Conservation (phyloP, 2,329 filamentous ascomycete species). For the Paecilomyces dactylethromorphus region DNA sequence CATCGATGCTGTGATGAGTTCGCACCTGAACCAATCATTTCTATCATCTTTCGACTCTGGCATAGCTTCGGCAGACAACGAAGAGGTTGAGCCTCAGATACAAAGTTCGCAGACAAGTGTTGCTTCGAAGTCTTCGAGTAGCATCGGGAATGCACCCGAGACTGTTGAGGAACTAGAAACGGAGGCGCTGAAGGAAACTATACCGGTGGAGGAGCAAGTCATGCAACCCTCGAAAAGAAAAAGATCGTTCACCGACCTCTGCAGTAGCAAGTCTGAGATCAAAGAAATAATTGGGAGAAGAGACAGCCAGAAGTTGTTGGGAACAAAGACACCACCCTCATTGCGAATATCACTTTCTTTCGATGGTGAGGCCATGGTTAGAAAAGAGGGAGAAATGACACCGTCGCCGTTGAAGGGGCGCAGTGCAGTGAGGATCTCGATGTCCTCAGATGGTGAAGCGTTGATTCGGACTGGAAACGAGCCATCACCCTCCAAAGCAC, state of each 20-base stretch:
- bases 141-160: slow-evolving; percentile 17
- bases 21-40: slow-evolving; percentile 16
- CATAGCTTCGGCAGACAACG: slow-evolving; percentile 16
- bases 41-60: slow-evolving; percentile 19
- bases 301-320: slow-evolving; percentile 10
- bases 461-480: slow-evolving; percentile 67
- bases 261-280: slow-evolving; percentile 7
- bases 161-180: slow-evolving; percentile 10
- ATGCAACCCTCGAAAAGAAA: slow-evolving; percentile 24
- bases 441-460: slow-evolving; percentile 87
- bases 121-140: slow-evolving; percentile 17
- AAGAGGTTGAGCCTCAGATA: slow-evolving; percentile 16
- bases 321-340: slow-evolving; percentile 28
- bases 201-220: slow-evolving; percentile 12
- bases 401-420: slow-evolving; percentile 35
- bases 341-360: slow-evolving; percentile 36
- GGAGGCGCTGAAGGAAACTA: slow-evolving; percentile 8
- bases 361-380: slow-evolving; percentile 33
- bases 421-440: slow-evolving; percentile 64
- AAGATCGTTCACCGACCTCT: slow-evolving; percentile 24
- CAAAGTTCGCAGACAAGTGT: slow-evolving; percentile 26
- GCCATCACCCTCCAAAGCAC: slow-evolving; percentile 58
- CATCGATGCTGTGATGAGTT: slow-evolving; percentile 10
- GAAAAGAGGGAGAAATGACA: slow-evolving; percentile 32
- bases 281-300: slow-evolving; percentile 9